These are phyloP conservation scores for Candida frijolesensis DNA, from an alignment of 1,139 yeast genomes.

Conservation along the genomic window DNA sequence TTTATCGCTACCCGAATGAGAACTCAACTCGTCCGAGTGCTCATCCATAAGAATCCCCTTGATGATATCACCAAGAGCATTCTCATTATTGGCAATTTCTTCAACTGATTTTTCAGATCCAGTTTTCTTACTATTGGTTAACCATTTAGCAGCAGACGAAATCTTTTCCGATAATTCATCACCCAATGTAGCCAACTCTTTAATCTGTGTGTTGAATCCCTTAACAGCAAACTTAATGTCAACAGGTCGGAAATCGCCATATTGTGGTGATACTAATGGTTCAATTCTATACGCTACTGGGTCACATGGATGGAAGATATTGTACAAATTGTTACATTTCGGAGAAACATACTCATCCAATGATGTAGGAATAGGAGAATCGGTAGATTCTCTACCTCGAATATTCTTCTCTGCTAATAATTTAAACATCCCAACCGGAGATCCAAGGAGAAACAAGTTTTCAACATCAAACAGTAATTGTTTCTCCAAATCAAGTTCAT, in stretches of 20 bases:
- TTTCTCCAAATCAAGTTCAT: constrained; percentile 23
- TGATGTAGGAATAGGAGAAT: constrained; percentile 20
- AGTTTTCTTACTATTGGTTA: constrained; percentile 24
- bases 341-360: constrained; percentile 37
- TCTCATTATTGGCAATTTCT: constrained; percentile 32
- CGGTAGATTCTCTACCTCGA: constrained; percentile 31
- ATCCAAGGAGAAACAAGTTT: constrained; percentile 79
- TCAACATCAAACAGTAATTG: constrained; percentile 70
- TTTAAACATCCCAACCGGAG: constrained; percentile 88
- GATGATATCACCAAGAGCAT: constrained; percentile 49
- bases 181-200: constrained; percentile 41
- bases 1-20: constrained; percentile 18
- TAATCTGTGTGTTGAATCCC: constrained; percentile 48
- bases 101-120: constrained; percentile 19
- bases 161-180: constrained; percentile 49
- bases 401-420: constrained; percentile 63
- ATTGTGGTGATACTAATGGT: constrained; percentile 64
- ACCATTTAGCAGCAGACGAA: constrained; percentile 49
- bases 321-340: constrained; percentile 63
- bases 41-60: constrained; percentile 31
- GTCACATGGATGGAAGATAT: constrained; percentile 85
- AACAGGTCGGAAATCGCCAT: constrained; percentile 61
- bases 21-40: constrained; percentile 13
- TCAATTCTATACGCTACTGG: constrained; percentile 88
- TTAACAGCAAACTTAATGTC: constrained; percentile 57